Percentiles rank a stretch among this genome's conserved stretches.
Evolutionary conservation across 495 filamentous ascomycete species (phyloP).

Genomic region (Penicillium dipodomyicola): DNA sequence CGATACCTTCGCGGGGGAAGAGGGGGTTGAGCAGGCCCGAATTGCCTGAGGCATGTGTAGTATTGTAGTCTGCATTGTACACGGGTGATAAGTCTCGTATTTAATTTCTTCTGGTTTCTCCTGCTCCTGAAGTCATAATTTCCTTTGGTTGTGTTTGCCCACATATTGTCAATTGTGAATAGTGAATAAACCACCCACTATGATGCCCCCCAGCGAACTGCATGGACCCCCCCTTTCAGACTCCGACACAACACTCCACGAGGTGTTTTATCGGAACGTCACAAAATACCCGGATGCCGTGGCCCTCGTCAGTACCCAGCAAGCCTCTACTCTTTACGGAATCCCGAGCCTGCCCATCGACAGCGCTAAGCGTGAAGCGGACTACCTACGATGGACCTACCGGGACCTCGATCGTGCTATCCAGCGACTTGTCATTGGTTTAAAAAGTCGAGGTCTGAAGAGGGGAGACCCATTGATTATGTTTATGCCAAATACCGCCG

Average conservation of each 20-base stretch:
- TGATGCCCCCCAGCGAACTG: too few relatives aligned
- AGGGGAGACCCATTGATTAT: slow-evolving; percentile 15
- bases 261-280: slow-evolving; percentile 12
- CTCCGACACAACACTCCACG: not conserved
- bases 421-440: slow-evolving; percentile 9
- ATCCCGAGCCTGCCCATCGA: slow-evolving; percentile 1
- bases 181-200: not conserved
- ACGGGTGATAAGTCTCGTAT: not conserved
- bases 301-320: slow-evolving; percentile 20
- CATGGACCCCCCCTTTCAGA: slow-evolving; percentile 11
- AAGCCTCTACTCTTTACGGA: slow-evolving; percentile 13
- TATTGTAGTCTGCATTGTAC: not conserved
- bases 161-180: not conserved
- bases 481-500: slow-evolving; percentile 17
- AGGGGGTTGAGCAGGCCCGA: not conserved
- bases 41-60: not conserved
- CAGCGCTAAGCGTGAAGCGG: not conserved
- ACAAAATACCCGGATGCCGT: slow-evolving; percentile 2
- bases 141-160: too few relatives aligned
- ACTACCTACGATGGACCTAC: slow-evolving; percentile 23
- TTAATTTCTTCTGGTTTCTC: not conserved
- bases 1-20: too few relatives aligned
- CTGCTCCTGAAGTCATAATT: too few relatives aligned
- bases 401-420: slow-evolving; percentile 11
- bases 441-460: slow-evolving; percentile 6